Base-by-base conservation (phyloP, 176 grass and related monocot species). In the Carex littledalei region DNA sequence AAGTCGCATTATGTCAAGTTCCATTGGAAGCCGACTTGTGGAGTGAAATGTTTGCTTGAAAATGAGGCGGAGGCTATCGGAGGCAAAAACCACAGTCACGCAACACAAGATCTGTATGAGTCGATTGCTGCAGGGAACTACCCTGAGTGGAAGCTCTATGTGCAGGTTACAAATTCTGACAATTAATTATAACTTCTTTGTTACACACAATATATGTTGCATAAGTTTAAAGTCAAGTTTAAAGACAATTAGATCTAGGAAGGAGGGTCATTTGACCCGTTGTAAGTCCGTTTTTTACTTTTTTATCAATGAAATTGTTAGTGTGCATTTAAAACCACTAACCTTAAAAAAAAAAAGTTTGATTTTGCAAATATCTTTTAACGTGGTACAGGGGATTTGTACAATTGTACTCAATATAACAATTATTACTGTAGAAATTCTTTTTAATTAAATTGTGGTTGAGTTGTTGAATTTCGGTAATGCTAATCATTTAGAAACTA, bases 71-170 rank as follows among this genome's bases (percentile, higher is more conserved):
- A 74, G 7, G 57, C 90, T 4, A 80, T 97, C 3, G 92, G 94
- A 1, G 94, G 94, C 0, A 59, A 65, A 22, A 97, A 97, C 84
- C 94, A 97, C 84, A 97, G 94, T 85, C 94, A 97, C 54, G 94
- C 94, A 4, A 97, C 94, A 0, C 92, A 97, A 87, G 94, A 97
- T 72, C 90, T 97, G 0, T 94, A 97, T 58, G 94, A 97, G 17
- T 97, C 94, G 39, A 97, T 97, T 77, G 87, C 81, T 9, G 84
- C 94, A 1, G 94, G 94, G 0, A 92, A 57, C 66, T 94, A 68
- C 81, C 94, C 94, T 0, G 94, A 97, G 84, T 97, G 94, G 94
- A 91, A 92, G 92, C 92, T 97, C n/a, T 94, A 77, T 70, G 94
- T 97, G 3, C 90, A 97, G 92, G 86, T 87, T 31, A 87, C 9